Base-by-base conservation (phyloP, 768 basidiomycete genomes). In the Aureoboletus auriporus region DNA sequence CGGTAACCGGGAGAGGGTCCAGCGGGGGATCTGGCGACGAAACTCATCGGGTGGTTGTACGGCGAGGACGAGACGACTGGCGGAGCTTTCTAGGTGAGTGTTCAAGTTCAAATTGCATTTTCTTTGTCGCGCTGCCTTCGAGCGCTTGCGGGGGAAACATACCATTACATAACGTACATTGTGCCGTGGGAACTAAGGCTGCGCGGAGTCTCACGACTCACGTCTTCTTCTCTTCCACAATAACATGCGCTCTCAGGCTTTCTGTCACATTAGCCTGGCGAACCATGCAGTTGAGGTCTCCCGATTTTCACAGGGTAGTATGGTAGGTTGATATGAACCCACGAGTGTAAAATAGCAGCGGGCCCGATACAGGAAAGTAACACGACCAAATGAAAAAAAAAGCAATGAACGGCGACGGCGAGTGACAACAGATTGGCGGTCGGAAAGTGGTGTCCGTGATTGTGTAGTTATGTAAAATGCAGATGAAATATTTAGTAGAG, bases 341-440 rank as follows among this genome's bases (percentile, higher is more conserved):
- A 43, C 44, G 20, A 53, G 23, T 47, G 55, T 57, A 57, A 43
- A 49, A 50, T 56, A 51, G 36, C 38, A 47, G 41, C 35, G 31
- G 36, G 52, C 47, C 49, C 44, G 52, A 51, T 62, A 65, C 59
- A 52, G 50, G 39, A 16, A 53, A 57, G 53, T 57, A 54, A 38
- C 56, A 52, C 53, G 50, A 53, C 40, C 54, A 49, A 34, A 31
- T 2, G 20, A 23, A 23, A 23, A 23, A 23, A 36, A 57, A 49
- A 49, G 52, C 48, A 36, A 51, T 47, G 49, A 44, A 46, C 29
- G 48, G 28, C 45, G 51, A 50, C 40, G 46, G 39, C 44, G 4
- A 29, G 34, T 30, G 53, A 38, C 43, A 45, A 48, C 43, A 23
- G 39, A 44, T 52, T 23, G 20, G 52, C 47, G 34, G 36, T 44